A percentile compares a stretch with the other conserved stretches of the same genome.
Evolutionary conservation across 1,284 basidiomycete species (phyloP).

Genomic region (Sparassis latifolia): DNA sequence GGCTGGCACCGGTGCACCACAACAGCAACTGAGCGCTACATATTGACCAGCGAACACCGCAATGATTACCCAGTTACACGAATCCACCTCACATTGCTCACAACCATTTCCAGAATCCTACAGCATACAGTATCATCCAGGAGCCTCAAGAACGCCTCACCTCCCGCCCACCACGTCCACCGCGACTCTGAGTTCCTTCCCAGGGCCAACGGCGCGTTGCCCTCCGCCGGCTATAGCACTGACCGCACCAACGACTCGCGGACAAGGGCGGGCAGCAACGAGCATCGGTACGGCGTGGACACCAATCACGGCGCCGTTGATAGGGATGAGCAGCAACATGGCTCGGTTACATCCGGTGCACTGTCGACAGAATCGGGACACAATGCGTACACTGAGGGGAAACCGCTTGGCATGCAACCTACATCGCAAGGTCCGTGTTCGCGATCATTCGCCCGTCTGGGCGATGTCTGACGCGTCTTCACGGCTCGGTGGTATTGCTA

Average conservation of each 20-base stretch:
- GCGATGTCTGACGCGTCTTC: neutral
- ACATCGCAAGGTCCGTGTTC: slow-evolving; percentile 27
- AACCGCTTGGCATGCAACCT: slow-evolving; percentile 36
- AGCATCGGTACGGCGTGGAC: slow-evolving; percentile 18
- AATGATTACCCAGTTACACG: too few species aligned
- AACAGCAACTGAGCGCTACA: too few species aligned
- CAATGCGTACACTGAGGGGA: slow-evolving; percentile 31
- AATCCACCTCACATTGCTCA: too few species aligned
- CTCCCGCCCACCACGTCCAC: slow-evolving; percentile 27
- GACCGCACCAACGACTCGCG: slow-evolving; percentile 18
- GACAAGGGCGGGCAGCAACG: slow-evolving; percentile 17
- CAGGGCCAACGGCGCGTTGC: slow-evolving; percentile 12
- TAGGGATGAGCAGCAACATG: slow-evolving; percentile 20
- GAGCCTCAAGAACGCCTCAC: slow-evolving; percentile 6
- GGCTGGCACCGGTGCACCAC: too few species aligned
- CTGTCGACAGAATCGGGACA: slow-evolving; percentile 8
- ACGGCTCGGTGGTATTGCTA: slow-evolving; percentile 32
- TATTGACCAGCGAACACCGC: too few species aligned
- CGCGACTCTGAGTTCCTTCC: slow-evolving; percentile 21
- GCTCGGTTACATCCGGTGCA: neutral
- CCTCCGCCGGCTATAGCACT: slow-evolving; percentile 15
- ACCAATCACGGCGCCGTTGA: slow-evolving; percentile 18
- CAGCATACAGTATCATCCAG: too few species aligned
- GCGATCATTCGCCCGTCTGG: neutral
- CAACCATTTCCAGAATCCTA: too few species aligned